Conservation (phyloP, 371 early-diverging fungal genomes). For the Rhizopus arrhizus region DNA sequence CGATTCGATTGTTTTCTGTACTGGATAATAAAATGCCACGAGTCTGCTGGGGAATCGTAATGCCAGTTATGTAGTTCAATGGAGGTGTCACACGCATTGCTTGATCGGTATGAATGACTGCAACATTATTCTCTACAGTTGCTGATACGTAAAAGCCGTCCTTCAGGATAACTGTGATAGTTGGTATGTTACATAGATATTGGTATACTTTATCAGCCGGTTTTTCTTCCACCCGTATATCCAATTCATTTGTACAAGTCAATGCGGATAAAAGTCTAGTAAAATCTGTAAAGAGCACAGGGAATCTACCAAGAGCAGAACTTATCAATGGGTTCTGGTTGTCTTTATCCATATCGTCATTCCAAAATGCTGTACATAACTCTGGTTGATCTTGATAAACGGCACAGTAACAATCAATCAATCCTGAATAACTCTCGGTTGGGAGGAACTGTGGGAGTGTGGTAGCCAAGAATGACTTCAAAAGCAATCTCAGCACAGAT, state of each 20-base stretch:
- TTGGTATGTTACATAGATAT: constrained; percentile 28
- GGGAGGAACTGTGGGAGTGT: constrained; percentile 37
- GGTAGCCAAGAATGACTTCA: constrained; percentile 35
- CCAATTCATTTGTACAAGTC: constrained; percentile 15
- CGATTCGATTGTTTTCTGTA: constrained; percentile 16
- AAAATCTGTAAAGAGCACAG: constrained; percentile 33
- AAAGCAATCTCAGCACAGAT: constrained; percentile 21
- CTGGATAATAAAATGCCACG: constrained; percentile 27
- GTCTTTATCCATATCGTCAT: constrained; percentile 17
- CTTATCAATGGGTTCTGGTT: constrained; percentile 27
- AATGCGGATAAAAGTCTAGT: constrained; percentile 33
- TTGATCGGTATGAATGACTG: constrained; percentile 11
- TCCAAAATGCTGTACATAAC: constrained; percentile 40
- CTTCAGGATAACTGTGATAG: constrained; percentile 30
- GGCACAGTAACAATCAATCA: constrained; percentile 26
- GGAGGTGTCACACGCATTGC: constrained; percentile 23
- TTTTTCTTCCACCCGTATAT: background rate
- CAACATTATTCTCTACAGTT: constrained; percentile 8
- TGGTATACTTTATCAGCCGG: constrained; percentile 28
- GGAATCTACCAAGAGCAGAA: constrained; percentile 38
- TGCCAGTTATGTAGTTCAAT: constrained; percentile 5
- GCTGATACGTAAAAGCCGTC: constrained; percentile 13
- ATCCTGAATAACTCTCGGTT: constrained; percentile 26
- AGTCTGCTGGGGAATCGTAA: constrained; percentile 28
- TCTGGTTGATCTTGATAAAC: constrained; percentile 33